Base-by-base conservation (phyloP, 768 basidiomycete genomes). In the Pholiota microspora region DNA sequence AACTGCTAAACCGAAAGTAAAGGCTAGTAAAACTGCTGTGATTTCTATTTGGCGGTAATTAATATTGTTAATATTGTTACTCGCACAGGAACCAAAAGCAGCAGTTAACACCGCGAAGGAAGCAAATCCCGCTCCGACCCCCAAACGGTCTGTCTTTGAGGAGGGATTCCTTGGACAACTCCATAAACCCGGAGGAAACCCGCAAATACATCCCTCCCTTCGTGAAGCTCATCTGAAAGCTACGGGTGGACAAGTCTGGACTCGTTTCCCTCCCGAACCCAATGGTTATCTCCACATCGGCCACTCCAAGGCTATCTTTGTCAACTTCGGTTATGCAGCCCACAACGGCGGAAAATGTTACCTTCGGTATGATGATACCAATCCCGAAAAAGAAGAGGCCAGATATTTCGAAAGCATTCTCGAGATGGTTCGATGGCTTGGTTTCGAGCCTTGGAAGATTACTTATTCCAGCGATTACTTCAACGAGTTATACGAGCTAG, bases 381-480 rank as follows among this genome's bases (percentile, higher is more conserved):
- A 99, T 69, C 97, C 97, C 0, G 94, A 97, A 72, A 94, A 94
- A 54, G 97, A 99, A 69, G 97, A 99, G 73, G 94, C 84, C 31
- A 78, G 84, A 59, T 99, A 97, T 71, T 98, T 98, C 62, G 95
- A 96, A 68, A 96, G 91, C 56, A 98, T 98, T 53, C 73, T 98
- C 65, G 95, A 98, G 73, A 92, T 88, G 64, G 82, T 98, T 31
- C 81, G 95, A 59, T 99, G 97, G 97, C 79, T 99, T 16, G 97
- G 97, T 1, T 99, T 84, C 64, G 96, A 98, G 68, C 97, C 97
- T 3, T 98, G 91, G 92, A 92, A 92, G 71, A 94, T 99, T 77
- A 98, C 97, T 3, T 98, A 98, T 72, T 98, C 96, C 45, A 97
- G 94, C 66, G 96, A 98, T 71, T 92, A 99, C 72, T 99, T 99